Percentiles rank a stretch among this genome's conserved stretches.
These are phyloP conservation scores for Moesziomyces sp. DNA, from an alignment of 1,284 basidiomycete species.

Conservation along the genomic window DNA sequence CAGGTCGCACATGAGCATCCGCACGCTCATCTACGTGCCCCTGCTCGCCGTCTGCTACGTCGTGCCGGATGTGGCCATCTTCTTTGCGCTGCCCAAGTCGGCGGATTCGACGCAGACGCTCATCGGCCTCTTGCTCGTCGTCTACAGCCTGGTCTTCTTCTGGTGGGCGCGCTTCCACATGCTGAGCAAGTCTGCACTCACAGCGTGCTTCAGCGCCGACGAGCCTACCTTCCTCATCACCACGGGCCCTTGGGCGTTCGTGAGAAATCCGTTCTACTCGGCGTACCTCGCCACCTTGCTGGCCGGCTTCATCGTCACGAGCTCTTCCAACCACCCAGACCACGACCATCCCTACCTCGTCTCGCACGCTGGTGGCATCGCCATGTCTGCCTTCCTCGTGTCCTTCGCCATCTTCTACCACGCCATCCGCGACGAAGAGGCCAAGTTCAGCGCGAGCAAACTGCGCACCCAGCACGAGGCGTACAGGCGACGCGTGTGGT, in stretches of 20 bases:
- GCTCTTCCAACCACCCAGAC: conserved; percentile 39
- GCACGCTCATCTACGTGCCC: conserved; percentile 12
- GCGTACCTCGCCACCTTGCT: conserved; percentile 33
- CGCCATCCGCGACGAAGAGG: conserved; percentile 43
- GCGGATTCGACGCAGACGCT: conserved; percentile 22
- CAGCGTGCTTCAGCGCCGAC: conserved; percentile 28
- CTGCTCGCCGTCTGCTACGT: conserved; percentile 10
- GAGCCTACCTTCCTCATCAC: conserved; percentile 40
- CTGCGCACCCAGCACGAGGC: conserved; percentile 36
- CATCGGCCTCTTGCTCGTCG: conserved; percentile 21
- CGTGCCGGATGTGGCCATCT: conserved; percentile 27
- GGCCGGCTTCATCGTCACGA: conserved; percentile 43
- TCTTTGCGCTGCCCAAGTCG: conserved; percentile 33
- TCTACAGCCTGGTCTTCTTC: conserved; percentile 38
- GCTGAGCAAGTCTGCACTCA: conserved; percentile 13
- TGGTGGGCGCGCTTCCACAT: conserved; percentile 48
- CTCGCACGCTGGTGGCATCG: conserved; percentile 32
- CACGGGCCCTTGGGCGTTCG: conserved; percentile 31
- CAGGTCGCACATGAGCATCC: conserved; percentile 22
- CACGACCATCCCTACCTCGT: conserved; percentile 35
- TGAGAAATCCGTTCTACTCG: conserved; percentile 42
- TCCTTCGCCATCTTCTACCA: conserved; percentile 35
- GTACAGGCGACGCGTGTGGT: conserved; percentile 36
- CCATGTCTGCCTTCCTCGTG: conserved; percentile 17
- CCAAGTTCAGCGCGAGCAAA: conserved; percentile 44